phyloP scores from a whole-genome alignment of 106 monocot species.

The Hemerocallis citrina region DNA sequence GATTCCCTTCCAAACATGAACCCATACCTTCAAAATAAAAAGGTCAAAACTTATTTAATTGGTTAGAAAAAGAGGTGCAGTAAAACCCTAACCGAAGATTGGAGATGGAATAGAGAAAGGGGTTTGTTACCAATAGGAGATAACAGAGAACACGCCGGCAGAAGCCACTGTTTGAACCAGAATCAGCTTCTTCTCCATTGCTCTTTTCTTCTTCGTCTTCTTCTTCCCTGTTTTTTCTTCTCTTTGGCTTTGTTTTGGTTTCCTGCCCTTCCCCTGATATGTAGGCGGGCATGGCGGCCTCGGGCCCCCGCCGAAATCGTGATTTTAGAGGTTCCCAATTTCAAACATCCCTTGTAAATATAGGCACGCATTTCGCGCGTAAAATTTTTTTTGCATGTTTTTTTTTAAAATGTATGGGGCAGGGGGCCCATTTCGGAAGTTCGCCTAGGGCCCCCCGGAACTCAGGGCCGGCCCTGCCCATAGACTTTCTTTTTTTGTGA shows the following conservation, averaged over 20 bases:
- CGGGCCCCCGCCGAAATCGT: too few relatives aligned
- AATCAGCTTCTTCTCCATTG: constrained; percentile 67
- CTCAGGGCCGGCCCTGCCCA: too few relatives aligned
- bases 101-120: neutral
- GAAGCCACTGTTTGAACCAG: constrained; percentile 64
- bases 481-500: too few relatives aligned
- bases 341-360: too few relatives aligned
- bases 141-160: constrained; percentile 83
- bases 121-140: constrained; percentile 82
- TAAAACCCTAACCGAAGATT: constrained; percentile 7
- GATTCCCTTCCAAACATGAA: constrained; percentile 99
- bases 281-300: too few relatives aligned
- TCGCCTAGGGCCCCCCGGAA: too few relatives aligned
- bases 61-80: constrained; percentile 3
- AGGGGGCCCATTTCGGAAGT: too few relatives aligned
- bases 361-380: too few relatives aligned
- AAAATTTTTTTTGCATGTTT: too few relatives aligned
- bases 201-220: neutral
- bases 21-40: constrained; percentile 71
- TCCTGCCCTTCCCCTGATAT: too few relatives aligned
- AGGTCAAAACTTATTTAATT: neutral
- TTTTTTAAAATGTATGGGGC: too few relatives aligned
- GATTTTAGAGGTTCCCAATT: too few relatives aligned
- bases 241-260: neutral
- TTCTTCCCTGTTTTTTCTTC: neutral